These are phyloP conservation scores for Pyracantha coccinea DNA, from an alignment of 331 rosid species.

Conservation along the genomic window DNA sequence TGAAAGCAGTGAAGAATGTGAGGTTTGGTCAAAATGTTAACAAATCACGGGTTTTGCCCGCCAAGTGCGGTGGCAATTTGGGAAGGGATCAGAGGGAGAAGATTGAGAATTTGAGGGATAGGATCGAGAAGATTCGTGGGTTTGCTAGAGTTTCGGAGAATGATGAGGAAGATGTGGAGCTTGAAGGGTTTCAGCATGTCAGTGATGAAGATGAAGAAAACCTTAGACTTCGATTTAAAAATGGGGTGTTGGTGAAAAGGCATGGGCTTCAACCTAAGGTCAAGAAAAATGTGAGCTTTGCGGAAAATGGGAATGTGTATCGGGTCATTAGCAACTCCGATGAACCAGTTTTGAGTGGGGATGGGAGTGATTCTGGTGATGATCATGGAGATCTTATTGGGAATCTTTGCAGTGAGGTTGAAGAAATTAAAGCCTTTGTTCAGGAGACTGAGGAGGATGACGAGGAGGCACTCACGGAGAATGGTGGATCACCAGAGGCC, in stretches of 20 bases:
- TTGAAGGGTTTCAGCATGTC: constrained; percentile 35
- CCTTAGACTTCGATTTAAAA: constrained; percentile 18
- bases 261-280: constrained; percentile 41
- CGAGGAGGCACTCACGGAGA: constrained; percentile 21
- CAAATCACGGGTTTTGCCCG: constrained; percentile 24
- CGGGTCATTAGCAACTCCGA: constrained; percentile 32
- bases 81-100: constrained; percentile 37
- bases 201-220: constrained; percentile 29
- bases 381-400: constrained; percentile 45
- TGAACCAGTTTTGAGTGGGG: constrained; percentile 29
- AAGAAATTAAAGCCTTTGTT: constrained; percentile 39
- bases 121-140: constrained; percentile 63
- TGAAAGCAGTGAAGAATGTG: constrained; percentile 32
- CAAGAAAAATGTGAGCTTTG: constrained; percentile 76
- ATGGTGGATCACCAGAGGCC: constrained; percentile 30
- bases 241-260: constrained; percentile 25
- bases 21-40: constrained; percentile 31
- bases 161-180: constrained; percentile 35
- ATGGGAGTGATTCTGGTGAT: constrained; percentile 55
- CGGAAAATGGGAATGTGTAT: constrained; percentile 46
- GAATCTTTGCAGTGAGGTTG: constrained; percentile 29
- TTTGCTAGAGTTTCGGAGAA: constrained; percentile 37
- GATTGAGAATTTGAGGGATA: constrained; percentile 58
- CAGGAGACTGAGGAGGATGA: constrained; percentile 50
- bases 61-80: constrained; percentile 3